Base-by-base conservation (phyloP, 176 grass and related monocot species). In the Rhynchospora tenuis region DNA sequence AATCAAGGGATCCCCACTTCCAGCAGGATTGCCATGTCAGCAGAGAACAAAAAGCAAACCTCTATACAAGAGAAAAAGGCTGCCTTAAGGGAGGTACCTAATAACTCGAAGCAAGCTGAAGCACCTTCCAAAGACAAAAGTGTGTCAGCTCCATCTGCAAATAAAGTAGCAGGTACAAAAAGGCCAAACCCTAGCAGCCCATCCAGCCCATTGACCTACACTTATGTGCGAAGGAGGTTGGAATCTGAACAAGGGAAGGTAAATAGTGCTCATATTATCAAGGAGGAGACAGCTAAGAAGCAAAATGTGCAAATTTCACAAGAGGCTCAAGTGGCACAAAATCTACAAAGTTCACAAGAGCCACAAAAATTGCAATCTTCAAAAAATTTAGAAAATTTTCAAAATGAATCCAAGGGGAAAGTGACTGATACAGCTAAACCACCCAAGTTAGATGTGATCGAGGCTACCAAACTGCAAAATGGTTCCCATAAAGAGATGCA, bases 171-270 rank as follows among this genome's bases (percentile, higher is more conserved):
- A 69, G 91, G 96, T 33, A 81, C 64, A 47, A 99, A 95, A 85
- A 92, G 96, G 48, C 51, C 68, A 51, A 88, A 86, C 73, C 85
- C 86, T 48, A 87, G 87, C 78, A 79, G 47, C 44, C 80, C 74
- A 19, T 44, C 81, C 60, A 93, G 64, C 85, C 84, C 87, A 59
- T 87, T 84, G 16, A 88, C 64, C 77, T 78, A 80, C 76, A 88
- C 89, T 5, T 98, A 95, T 84, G 93, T 93, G 51, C 86, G 96
- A 10, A 98, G 96, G 83, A 95, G 84, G 83, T 67, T 89, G 86
- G 96, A 98, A 77, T 86, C 78, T 16, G 93, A 93, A 70, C 96
- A 95, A 64, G 90, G 79, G 52, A 98, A 98, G 89, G 74, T 85
- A 45, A 73, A 66, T 16, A 46, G 82, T 83, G 79, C 76, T 74